Base-by-base conservation (phyloP, 805 yeast genomes). In the Peterozyma xylosa region DNA sequence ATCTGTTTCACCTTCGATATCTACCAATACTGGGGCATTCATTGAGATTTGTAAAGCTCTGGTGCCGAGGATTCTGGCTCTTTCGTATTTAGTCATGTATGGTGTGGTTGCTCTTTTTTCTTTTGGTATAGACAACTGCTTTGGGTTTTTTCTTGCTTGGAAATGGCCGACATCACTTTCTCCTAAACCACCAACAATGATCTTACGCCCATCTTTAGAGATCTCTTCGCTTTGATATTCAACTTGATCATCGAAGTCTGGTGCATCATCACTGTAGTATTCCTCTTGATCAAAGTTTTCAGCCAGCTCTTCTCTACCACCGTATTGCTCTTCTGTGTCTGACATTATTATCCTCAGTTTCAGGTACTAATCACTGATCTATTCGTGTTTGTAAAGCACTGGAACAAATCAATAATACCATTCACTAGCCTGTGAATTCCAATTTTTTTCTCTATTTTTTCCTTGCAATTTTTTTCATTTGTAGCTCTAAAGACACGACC, bases 21-120 rank as follows among this genome's bases (percentile, higher is more conserved):
- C 99, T 36, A 93, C 99, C 59, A 93, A 76, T 2, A 93, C 98
- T 2, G 99, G 99, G 1, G 99, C 99, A 60, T 93, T 93, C 86
- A 93, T 86, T 27, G 97, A 88, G 56, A 93, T 91, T 66, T 93
- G 99, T 51, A 93, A 70, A 1, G 99, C 99, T 56, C 99, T 78
- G 10, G 99, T 93, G 27, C 99, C 99, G 57, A 93, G 75, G 48
- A 93, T 88, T 69, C 99, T 80, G 7, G 99, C 99, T 55, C 97
- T 78, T 71, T 93, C 99, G 63, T 93, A 93, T 61, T 95, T 93
- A 46, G 99, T 93, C 98, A 93, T 90, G 63, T 91, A 93, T 43
- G 99, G 99, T 5, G 99, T 93, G 11, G 99, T 93, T 27, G 89
- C 76, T 64, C 99, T 79, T 51, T 86, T 70, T 17, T 87, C 96